Base-by-base conservation (phyloP, 306 rosid species). In the Trifolium repens region DNA sequence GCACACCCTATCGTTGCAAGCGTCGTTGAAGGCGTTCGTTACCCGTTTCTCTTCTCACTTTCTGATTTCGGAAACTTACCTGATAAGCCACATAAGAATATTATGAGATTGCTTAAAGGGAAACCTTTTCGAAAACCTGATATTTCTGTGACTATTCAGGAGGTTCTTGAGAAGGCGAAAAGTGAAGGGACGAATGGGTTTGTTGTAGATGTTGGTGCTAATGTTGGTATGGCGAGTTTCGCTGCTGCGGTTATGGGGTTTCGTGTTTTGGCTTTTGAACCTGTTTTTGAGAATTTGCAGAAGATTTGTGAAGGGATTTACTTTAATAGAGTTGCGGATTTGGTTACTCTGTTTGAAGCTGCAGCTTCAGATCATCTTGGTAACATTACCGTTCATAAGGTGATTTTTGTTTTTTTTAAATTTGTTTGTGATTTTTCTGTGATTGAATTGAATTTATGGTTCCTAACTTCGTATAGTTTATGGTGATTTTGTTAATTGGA, bases 221-320 rank as follows among this genome's bases (percentile, higher is more conserved):
- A 96, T 76, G 97, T 96, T 53, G 99, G 99, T 12, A 90, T 92
- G 88, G 99, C 97, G 1, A 89, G 89, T 76, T 96, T 96, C 62
- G 98, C 99, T 0, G 99, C 99, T 2, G 87, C 99, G 0, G 98
- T 79, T 0, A 92, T 96, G 97, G 96, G 98, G 15, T 96, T 90
- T 47, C 85, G 83, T 54, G 97, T 92, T 72, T 32, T 89, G 73
- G 92, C 97, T 1, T 96, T 96, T 16, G 98, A 96, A 64, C 99
- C 99, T 0, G 96, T 96, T 40, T 90, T 92, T 1, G 99, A 96
- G 84, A 96, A 96, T 70, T 66, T 96, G 91, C 98, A 92, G 92
- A 87, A 94, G 87, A 83, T 96, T 26, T 92, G 98, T 76, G 98
- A 96, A 79, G 99, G 98, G 67, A 79, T 92, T 87, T 92, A 89